phyloP scores from a whole-genome alignment of 1,139 yeast species.

The Pichia sorboxylosa region DNA sequence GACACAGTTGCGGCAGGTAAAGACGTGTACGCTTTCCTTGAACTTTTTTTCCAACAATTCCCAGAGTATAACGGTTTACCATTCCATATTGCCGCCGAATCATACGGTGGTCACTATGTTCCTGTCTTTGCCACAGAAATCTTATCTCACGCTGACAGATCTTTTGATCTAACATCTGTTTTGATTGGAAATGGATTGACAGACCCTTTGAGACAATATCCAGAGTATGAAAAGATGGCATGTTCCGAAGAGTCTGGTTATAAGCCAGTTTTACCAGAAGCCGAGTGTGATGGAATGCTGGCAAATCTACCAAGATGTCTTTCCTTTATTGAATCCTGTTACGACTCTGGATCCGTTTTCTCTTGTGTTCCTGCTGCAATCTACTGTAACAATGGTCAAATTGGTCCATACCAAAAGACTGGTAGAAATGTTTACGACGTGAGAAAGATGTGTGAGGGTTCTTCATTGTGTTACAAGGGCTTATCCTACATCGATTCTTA shows the following conservation, averaged over 20 bases:
- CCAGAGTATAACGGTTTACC: conserved; percentile 63
- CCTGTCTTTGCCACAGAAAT: conserved; percentile 90
- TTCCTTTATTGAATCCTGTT: conserved; percentile 70
- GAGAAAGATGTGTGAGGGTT: conserved; percentile 75
- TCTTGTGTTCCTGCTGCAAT: conserved; percentile 89
- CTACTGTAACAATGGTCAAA: conserved; percentile 75
- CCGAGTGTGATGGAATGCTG: conserved; percentile 70
- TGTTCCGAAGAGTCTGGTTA: conserved; percentile 73
- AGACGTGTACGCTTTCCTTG: conserved; percentile 86
- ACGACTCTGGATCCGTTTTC: conserved; percentile 66
- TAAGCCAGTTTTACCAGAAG: conserved; percentile 65
- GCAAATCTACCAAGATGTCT: conserved; percentile 71
- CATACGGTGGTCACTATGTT: conserved; percentile 97
- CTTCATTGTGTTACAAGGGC: conserved; percentile 65
- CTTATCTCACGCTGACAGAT: conserved; percentile 63
- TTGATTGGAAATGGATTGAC: conserved; percentile 94
- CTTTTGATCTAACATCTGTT: conserved; percentile 76
- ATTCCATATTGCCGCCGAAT: conserved; percentile 96
- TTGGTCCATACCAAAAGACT: conserved; percentile 81
- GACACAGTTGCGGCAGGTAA: conserved; percentile 82
- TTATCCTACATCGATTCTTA: conserved; percentile 56
- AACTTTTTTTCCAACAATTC: conserved; percentile 82
- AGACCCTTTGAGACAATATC: conserved; percentile 82
- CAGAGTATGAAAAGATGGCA: conserved; percentile 92
- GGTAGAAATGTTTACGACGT: conserved; percentile 93